Conservation (phyloP, 2,329 filamentous ascomycete genomes). For the Metarhizium anisopliae region DNA sequence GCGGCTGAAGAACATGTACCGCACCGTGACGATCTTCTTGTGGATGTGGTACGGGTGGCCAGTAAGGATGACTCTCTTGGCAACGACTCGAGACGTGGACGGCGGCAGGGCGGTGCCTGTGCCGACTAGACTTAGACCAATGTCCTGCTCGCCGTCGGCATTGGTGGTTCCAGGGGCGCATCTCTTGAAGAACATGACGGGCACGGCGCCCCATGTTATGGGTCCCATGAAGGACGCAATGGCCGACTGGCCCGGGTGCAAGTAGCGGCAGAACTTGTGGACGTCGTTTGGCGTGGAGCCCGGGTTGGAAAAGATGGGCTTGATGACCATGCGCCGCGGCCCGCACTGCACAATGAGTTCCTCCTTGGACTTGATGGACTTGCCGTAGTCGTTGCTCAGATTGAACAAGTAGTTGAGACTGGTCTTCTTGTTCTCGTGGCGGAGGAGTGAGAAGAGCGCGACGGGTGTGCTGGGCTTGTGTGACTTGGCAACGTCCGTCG, state of each 20-base stretch:
- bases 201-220: slow-evolving; percentile 86
- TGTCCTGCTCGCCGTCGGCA: slow-evolving; percentile 34
- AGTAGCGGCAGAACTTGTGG: slow-evolving; percentile 88
- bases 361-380: slow-evolving; percentile 82
- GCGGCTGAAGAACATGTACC: slow-evolving; percentile 99
- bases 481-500: slow-evolving; percentile 32
- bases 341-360: slow-evolving; percentile 89
- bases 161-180: slow-evolving; percentile 31
- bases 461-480: slow-evolving; percentile 49
- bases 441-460: slow-evolving; percentile 75
- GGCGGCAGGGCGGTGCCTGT: slow-evolving; percentile 83
- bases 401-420: slow-evolving; percentile 85
- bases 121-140: slow-evolving; percentile 63
- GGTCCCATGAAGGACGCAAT: slow-evolving; percentile 87
- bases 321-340: slow-evolving; percentile 75
- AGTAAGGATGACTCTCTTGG: slow-evolving; percentile 88
- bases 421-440: slow-evolving; percentile 92
- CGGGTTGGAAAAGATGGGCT: slow-evolving; percentile 82
- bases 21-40: slow-evolving; percentile 91
- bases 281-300: slow-evolving; percentile 93
- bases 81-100: slow-evolving; percentile 68
- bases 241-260: slow-evolving; percentile 83
- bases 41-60: slow-evolving; percentile 98
- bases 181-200: slow-evolving; percentile 77
- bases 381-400: slow-evolving; percentile 65